Evolutionary conservation across 1,284 basidiomycete genomes (phyloP).

Genomic region (Cryptococcus maquisensis): DNA sequence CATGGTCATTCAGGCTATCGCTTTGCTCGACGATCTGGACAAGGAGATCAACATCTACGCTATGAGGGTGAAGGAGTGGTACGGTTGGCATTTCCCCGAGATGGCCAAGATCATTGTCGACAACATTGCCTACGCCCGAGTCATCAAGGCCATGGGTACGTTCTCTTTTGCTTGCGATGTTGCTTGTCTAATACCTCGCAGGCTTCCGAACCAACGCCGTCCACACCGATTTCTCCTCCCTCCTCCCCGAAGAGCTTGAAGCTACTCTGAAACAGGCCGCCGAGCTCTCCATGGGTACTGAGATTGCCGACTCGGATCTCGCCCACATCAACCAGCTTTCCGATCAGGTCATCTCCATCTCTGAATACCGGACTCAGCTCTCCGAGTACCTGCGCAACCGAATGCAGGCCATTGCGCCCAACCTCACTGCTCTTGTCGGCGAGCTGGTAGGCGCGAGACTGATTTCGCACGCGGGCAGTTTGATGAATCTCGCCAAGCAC

Average conservation of each 20-base stretch:
- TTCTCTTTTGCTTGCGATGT: constrained; percentile 4
- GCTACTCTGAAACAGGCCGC: constrained; percentile 85
- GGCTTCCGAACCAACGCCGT: constrained; percentile 91
- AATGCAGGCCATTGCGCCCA: constrained; percentile 96
- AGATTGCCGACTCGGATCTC: constrained; percentile 94
- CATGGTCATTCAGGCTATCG: constrained; percentile 98
- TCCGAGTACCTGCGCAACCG: constrained; percentile 93
- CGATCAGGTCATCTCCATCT: constrained; percentile 95
- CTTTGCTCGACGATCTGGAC: constrained; percentile 95
- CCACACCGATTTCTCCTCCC: constrained; percentile 76
- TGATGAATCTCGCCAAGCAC: constrained; percentile 91
- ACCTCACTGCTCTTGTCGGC: constrained; percentile 90
- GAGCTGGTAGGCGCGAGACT: constrained; percentile 94
- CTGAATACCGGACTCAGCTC: constrained; percentile 87
- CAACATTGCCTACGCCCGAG: constrained; percentile 94
- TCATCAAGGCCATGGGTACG: constrained; percentile 77
- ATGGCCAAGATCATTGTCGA: constrained; percentile 98
- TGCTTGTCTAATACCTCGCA: constrained; percentile 30
- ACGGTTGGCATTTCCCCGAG: constrained; percentile 99
- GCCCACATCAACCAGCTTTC: constrained; percentile 90
- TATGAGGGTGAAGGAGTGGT: constrained; percentile 99
- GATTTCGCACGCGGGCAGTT: constrained; percentile 93
- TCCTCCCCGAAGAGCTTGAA: constrained; percentile 94
- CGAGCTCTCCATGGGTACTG: constrained; percentile 97
- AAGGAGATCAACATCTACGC: constrained; percentile 99